Conservation (phyloP, 139 green algal species). For the Haematococcus lacustris region DNA sequence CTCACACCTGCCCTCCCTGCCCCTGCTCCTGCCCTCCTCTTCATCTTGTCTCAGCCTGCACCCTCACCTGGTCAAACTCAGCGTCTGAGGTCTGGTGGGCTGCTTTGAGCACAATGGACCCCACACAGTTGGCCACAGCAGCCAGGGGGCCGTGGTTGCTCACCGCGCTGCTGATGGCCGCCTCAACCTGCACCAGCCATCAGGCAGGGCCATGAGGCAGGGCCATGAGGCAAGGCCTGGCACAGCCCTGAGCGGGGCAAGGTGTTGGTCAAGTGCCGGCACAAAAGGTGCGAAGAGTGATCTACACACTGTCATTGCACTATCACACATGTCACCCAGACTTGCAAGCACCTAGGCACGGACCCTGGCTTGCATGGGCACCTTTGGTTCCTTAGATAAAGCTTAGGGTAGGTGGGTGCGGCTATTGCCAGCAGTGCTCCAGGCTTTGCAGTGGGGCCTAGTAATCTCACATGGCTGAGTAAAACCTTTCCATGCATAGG, state of each 20-base stretch:
- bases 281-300: no score
- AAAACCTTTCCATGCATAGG: background rate
- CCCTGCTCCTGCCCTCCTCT: no score
- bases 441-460: background rate
- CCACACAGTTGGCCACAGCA: constrained; percentile 7
- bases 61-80: constrained; percentile 44
- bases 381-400: background rate
- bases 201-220: background rate
- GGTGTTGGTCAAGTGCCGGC: background rate
- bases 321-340: background rate
- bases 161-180: constrained; percentile 21
- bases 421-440: background rate
- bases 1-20: no score
- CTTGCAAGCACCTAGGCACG: background rate
- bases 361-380: background rate
- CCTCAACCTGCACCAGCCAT: constrained; percentile 36
- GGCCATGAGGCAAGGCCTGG: background rate
- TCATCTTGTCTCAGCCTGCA: no score
- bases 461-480: no score
- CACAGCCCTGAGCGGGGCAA: background rate
- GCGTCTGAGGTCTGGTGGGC: constrained; percentile 58
- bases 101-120: constrained; percentile 65
- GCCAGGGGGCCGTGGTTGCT: background rate
- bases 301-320: no score
- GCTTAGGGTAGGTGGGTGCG: background rate